Evolutionary conservation across 1,284 basidiomycete species (phyloP), one percentile per base, ranked within the genome.

Genomic region (Naganishia sp.): DNA sequence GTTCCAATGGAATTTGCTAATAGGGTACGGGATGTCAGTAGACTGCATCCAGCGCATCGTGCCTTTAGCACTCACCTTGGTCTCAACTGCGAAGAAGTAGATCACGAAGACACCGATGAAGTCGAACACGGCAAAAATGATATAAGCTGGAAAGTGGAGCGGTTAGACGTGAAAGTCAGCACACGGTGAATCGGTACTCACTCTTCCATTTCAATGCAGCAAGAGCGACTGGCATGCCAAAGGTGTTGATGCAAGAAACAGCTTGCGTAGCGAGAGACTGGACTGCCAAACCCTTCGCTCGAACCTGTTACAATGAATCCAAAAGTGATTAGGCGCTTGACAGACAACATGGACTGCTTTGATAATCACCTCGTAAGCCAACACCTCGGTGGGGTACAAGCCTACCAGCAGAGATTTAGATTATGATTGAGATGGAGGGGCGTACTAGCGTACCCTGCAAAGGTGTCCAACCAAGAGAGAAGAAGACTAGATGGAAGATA

Each of bases 41-140:
- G 46, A 21, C 3, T 5, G 25, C 25, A 47, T 35, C 13, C 13
- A 3, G 3, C 13, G 41, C 6, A 15, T 28, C 49, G n/a, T 18
- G 57, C 17, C 6, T 39, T 10, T 28, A 18, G 13, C 17, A 45
- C 81, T 80, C 72, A 82, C 28, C 28, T 41, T 74, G 32, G 82
- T 84, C 72, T 85, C 83, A 13, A 84, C 78, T 25, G 81, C 73
- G 71, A 82, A 84, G 64, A 84, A 76, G 72, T 83, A 87, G 67
- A 87, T 83, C 68, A 86, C 80, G n/a, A 82, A 69, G 43, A 84
- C 76, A 70, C 86, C 85, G 69, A 87, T 83, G 0, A 81, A 72
- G 70, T 85, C 83, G 81, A 82, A 85, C n/a, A 77, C 72, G 55
- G 82, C 73, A 73, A 85, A 85, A 51, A 85, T 83, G 65, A 84